Evolutionary conservation across 345 rosid genomes (phyloP), one percentile per base, ranked within the genome.

Genomic region (Bruguiera gymnorhiza): DNA sequence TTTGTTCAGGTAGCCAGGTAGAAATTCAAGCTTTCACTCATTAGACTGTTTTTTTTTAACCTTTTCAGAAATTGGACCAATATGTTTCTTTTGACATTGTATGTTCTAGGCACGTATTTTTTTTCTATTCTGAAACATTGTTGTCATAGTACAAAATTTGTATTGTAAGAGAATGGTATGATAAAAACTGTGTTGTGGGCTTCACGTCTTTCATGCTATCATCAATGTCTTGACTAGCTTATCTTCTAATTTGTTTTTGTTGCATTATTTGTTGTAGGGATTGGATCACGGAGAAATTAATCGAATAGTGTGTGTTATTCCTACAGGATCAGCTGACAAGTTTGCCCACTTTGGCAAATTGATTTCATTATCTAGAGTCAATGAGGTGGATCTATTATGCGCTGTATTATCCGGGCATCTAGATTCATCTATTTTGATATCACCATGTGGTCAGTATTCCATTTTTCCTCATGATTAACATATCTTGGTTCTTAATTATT

Each of bases 361-460:
- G 72, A 73, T 83, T 75, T 79, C 85, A 66, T 70, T 84, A 67
- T 83, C 79, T 71, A 85, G 77, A 82, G 86, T 88, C 73, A 79
- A 81, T 57, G 98, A 94, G 80, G 79, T 85, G 77, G 90, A 90
- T 66, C 72, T 94, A 68, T 56, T 89, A 51, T 46, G 88, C 60
- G 95, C 95, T 66, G 69, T 84, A 74, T 70, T 94, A 54, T 88
- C 95, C 19, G 97, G 95, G 64, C 76, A 76, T 70, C 83, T 94
- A 62, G 84, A 88, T 73, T 76, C 81, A 43, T 78, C 89, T 67
- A 69, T 72, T 9, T 74, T 94, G 81, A 78, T 79, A 65, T 76
- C 79, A 60, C 84, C 92, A 26, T 78, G 89, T 3, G 96, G 98
- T 94, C 75, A 76, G 70, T 63, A 39, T 56, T 60, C 39, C 58